Percentiles rank a stretch among this genome's conserved stretches.
Evolutionary conservation across 176 grass and related monocot genomes (phyloP).

Genomic region (Pontederia paniculata): DNA sequence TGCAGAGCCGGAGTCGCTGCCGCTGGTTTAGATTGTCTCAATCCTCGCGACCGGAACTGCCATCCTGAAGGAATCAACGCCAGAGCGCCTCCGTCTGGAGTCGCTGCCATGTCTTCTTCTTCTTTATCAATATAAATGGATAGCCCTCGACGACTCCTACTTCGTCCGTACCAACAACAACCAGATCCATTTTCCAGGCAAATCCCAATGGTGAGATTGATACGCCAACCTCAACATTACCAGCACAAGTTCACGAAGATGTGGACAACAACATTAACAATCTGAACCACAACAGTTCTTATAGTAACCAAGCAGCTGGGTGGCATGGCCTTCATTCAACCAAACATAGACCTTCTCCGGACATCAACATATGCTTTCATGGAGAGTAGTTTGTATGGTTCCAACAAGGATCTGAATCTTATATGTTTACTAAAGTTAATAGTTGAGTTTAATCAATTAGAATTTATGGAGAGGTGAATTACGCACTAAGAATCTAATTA

Average conservation of each 20-base stretch:
- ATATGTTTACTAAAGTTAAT: too few relatives aligned
- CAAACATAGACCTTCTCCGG: slow-evolving; percentile 42
- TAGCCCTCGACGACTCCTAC: slow-evolving; percentile 6
- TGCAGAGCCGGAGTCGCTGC: too few relatives aligned
- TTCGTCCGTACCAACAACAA: slow-evolving; percentile 30
- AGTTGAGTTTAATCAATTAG: too few relatives aligned
- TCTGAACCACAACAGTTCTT: slow-evolving; percentile 17
- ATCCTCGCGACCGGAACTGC: too few relatives aligned
- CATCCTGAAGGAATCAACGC: too few relatives aligned
- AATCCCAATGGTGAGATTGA: slow-evolving; percentile 36
- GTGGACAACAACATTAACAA: slow-evolving; percentile 10
- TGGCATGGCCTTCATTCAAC: slow-evolving; percentile 41
- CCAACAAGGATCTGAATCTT: too few relatives aligned
- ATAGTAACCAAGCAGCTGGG: slow-evolving; percentile 38
- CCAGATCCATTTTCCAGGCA: slow-evolving; percentile 67
- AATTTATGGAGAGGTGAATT: too few relatives aligned
- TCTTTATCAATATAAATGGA: too few relatives aligned
- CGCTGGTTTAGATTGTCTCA: too few relatives aligned
- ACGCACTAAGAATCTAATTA: too few relatives aligned
- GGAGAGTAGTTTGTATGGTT: slow-evolving; percentile 32
- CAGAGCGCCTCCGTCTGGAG: too few relatives aligned
- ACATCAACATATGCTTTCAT: slow-evolving; percentile 70
- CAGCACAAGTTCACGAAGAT: slow-evolving; percentile 8
- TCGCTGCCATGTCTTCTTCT: too few relatives aligned
- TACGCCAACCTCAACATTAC: neutral